A percentile compares a stretch with the other conserved stretches of the same genome.
Conservation (phyloP, 768 basidiomycete species). For the Rubroboletus pulcherrimus region DNA sequence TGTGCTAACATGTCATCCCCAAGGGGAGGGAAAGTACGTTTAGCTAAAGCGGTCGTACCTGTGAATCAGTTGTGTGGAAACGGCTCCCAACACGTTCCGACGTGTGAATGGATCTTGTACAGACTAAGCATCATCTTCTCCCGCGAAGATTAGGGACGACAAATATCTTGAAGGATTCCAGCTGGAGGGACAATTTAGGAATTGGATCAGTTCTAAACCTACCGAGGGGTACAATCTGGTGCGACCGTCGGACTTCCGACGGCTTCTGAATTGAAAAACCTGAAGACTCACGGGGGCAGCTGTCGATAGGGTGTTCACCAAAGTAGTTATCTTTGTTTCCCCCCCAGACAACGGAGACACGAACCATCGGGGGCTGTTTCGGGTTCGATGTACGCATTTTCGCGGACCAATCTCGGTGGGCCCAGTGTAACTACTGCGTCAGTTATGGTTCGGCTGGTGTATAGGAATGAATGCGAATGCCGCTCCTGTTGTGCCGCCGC, state of each 20-base stretch:
- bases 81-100: slow-evolving; percentile 5
- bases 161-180: slow-evolving; percentile 5
- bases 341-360: neutral
- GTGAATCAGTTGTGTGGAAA: slow-evolving; percentile 3
- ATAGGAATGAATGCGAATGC: neutral
- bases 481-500: neutral
- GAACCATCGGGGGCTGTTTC: neutral
- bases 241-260: slow-evolving; percentile 1
- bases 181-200: neutral
- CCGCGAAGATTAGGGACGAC: slow-evolving; percentile 22
- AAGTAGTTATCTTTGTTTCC: neutral
- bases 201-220: neutral
- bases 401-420: neutral
- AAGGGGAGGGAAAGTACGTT: neutral
- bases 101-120: slow-evolving; percentile 20
- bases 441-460: neutral
- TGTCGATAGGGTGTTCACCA: slow-evolving; percentile 6
- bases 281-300: slow-evolving; percentile 2
- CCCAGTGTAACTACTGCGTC: neutral
- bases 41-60: slow-evolving; percentile 11
- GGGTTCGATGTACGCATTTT: slow-evolving; percentile 1
- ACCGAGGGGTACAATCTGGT: neutral
- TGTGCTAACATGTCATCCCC: neutral
- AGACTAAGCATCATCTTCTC: slow-evolving; percentile 17
- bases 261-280: slow-evolving; percentile 4